Evolutionary conservation across 371 early-diverging fungal genomes (phyloP).

Genomic region (Apophysomyces sp.): DNA sequence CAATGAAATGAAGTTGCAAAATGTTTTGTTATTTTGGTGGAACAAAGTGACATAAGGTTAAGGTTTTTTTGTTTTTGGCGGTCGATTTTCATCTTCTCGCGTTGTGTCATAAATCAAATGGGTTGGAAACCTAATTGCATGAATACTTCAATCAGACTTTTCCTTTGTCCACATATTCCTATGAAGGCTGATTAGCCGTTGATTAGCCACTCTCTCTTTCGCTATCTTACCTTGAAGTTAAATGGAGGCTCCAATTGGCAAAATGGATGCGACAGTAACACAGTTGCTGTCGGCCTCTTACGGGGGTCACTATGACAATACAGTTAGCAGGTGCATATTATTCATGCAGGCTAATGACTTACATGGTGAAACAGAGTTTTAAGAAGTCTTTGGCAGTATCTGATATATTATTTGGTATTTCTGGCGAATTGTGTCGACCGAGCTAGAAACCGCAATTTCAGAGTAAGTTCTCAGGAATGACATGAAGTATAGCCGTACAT

Average conservation of each 20-base stretch:
- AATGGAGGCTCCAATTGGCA: constrained; percentile 39
- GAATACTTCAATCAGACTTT: neutral
- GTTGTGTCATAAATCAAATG: neutral
- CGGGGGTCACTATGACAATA: constrained; percentile 46
- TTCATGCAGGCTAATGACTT: constrained; percentile 17
- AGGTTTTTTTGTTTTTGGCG: neutral
- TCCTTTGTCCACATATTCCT: constrained; percentile 2
- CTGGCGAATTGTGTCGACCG: constrained; percentile 73
- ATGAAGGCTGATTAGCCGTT: neutral
- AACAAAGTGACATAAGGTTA: neutral
- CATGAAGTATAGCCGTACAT: constrained; percentile 12
- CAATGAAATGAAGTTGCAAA: no score
- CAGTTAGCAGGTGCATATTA: neutral
- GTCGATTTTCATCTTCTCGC: neutral
- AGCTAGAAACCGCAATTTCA: constrained; percentile 36
- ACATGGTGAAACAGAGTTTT: constrained; percentile 64
- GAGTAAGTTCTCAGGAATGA: neutral
- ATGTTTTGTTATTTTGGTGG: no score
- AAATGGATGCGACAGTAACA: constrained; percentile 55
- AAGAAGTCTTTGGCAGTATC: constrained; percentile 72
- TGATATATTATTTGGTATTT: constrained; percentile 66
- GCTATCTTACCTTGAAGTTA: constrained; percentile 36
- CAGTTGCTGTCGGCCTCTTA: constrained; percentile 57
- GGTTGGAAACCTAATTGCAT: neutral
- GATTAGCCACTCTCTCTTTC: neutral